Base-by-base conservation (phyloP, 169 alveolate genomes). In the Amoebophrya sp. region DNA sequence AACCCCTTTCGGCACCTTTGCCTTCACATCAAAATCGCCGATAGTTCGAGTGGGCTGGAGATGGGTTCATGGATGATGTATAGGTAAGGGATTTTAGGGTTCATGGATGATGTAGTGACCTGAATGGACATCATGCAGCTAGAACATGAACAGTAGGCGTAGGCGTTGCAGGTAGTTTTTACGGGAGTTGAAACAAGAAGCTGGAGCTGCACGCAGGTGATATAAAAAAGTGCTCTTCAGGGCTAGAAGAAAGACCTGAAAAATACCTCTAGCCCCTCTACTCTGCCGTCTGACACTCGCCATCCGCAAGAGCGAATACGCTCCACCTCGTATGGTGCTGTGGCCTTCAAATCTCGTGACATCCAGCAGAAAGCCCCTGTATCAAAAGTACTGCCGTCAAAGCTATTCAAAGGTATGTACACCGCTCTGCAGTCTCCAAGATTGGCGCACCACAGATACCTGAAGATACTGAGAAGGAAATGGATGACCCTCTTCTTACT, bases 291-390 rank as follows among this genome's bases (percentile, higher is more conserved):
- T 18, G 12, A 26, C 12, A 65, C 83, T 65, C 83, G 2, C 83
- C 83, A 65, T 6, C 83, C 83, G 83, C 12, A 26, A 6, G 83
- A 65, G 33, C 83, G 83, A 36, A 65, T 65, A 0, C 83, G 83
- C 12, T 65, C 83, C 36, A 6, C 12, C 26, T 65, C 83, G 83
- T 65, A 65, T 1, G 83, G 83, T 36, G 83, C 83, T 29, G 83
- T 6, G 83, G 83, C 83, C n/a, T 65, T 65, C 36, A 65, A 36
- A 26, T 65, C 83, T 26, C 83, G 83, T 26, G 83, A 65, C 83
- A 65, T 65, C 83, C 83, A 65, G 33, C 83, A 65, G 33, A 65
- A 65, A 10, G 83, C 83, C 38, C 83, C 83, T 36, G 83, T 65
- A 10, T 65, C 83, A 18, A 65, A 65, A 0, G 83, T 65, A 10